phyloP scores from a whole-genome alignment of 306 rosid genomes.

The Senna siamea region DNA sequence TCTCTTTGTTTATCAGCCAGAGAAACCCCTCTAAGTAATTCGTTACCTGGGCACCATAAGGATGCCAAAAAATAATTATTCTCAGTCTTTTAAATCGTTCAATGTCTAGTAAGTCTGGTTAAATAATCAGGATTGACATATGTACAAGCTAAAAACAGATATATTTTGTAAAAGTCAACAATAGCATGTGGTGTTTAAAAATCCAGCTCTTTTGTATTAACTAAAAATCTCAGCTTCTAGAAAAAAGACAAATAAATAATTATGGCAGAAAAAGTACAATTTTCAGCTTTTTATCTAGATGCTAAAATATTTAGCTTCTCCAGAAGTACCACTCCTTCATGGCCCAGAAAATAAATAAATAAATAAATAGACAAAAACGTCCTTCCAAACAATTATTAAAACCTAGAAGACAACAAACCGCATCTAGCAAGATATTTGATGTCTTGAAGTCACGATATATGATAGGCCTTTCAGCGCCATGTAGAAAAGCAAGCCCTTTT shows the following conservation, averaged over 20 bases:
- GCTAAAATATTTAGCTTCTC: neutral
- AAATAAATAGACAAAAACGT: too few relatives aligned
- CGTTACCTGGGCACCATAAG: constrained; percentile 29
- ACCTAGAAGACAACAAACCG: constrained; percentile 62
- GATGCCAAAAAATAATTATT: constrained; percentile 14
- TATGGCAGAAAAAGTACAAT: constrained; percentile 5
- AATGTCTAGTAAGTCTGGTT: constrained; percentile 10
- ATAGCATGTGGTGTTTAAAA: constrained; percentile 1
- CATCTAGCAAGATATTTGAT: constrained; percentile 88
- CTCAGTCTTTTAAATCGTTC: neutral
- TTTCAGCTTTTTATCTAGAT: neutral
- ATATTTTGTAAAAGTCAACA: neutral
- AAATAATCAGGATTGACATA: constrained; percentile 26
- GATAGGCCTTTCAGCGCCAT: constrained; percentile 86
- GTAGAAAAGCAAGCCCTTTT: constrained; percentile 98
- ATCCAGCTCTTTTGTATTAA: neutral
- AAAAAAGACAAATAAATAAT: neutral
- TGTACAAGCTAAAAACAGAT: constrained; percentile 12
- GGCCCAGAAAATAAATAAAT: neutral
- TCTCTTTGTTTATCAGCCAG: neutral
- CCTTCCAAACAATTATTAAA: neutral
- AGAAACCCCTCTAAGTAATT: constrained; percentile 17
- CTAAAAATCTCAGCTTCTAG: constrained; percentile 23
- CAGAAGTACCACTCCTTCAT: neutral
- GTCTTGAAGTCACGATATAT: constrained; percentile 99